Evolutionary conservation across 345 rosid genomes (phyloP).

Genomic region (Eucalyptus polybractea): DNA sequence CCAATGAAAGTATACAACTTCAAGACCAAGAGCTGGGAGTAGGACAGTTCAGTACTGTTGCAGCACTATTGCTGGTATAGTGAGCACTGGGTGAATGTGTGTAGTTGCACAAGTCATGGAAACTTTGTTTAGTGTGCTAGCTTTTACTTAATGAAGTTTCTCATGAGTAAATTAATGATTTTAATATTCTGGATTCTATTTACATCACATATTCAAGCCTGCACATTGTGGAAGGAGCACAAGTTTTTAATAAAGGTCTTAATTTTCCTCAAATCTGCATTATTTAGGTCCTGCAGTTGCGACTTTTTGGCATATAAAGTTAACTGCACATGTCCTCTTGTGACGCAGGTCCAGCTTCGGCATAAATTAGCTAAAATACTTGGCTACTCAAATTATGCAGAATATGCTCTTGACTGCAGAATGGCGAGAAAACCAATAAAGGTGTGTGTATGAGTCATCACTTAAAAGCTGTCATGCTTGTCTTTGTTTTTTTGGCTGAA

Average conservation of each 20-base stretch:
- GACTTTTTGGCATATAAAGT: not conserved
- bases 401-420: conserved; percentile 63
- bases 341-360: conserved; percentile 65
- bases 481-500: not conserved
- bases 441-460: conserved; percentile 14
- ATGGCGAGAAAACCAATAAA: conserved; percentile 84
- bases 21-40: not conserved
- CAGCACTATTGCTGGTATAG: not conserved
- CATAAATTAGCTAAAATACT: conserved; percentile 76
- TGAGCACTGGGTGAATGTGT: not conserved
- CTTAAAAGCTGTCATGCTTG: not conserved
- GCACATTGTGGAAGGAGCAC: not conserved
- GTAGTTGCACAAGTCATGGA: not conserved
- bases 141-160: not conserved
- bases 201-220: not conserved
- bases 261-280: not conserved
- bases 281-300: not conserved
- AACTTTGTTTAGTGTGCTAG: not conserved
- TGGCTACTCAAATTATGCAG: conserved; percentile 83
- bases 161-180: not conserved
- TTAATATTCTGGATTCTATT: not conserved
- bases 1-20: not conserved
- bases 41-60: not conserved
- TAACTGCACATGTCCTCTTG: not conserved
- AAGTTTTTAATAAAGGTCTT: not conserved